Percentiles rank a stretch among this genome's conserved stretches.
phyloP scores from a whole-genome alignment of 176 grass and related monocot species.

The Guadua angustifolia region DNA sequence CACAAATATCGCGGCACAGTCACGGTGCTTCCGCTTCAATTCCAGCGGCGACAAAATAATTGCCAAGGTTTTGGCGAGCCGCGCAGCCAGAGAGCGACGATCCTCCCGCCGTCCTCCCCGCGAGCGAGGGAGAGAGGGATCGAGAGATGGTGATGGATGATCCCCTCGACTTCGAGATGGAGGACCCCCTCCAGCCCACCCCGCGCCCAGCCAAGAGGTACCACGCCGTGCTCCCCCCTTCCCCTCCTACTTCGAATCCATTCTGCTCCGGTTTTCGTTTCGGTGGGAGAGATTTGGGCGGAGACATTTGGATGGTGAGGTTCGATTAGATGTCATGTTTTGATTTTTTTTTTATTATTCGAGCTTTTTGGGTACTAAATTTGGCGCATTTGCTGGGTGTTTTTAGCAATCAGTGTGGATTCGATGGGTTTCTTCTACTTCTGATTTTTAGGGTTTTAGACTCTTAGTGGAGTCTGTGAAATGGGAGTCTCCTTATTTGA shows the following conservation, averaged over 20 bases:
- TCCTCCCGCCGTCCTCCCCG: background rate
- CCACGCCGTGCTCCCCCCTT: background rate
- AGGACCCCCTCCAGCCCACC: slow-evolving; percentile 49
- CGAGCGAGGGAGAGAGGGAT: background rate
- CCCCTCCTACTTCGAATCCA: background rate
- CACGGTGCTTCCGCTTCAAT: too few species aligned
- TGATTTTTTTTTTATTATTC: background rate
- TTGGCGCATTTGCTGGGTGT: background rate
- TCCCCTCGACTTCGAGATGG: slow-evolving; percentile 85
- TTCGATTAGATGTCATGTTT: background rate
- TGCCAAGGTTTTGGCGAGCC: background rate
- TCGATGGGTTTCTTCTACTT: background rate
- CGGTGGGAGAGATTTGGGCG: background rate
- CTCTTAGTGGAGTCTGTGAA: background rate
- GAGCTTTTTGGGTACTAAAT: background rate
- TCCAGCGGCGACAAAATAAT: too few species aligned
- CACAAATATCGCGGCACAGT: too few species aligned
- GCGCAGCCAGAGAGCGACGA: background rate
- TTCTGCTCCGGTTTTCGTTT: background rate
- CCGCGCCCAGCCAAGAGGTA: slow-evolving; percentile 70
- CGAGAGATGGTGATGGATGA: slow-evolving; percentile 52
- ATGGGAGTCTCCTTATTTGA: background rate
- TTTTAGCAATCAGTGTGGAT: background rate
- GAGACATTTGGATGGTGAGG: too few species aligned
- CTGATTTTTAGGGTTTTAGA: slow-evolving; percentile 13